Conservation (phyloP, 2,329 filamentous ascomycete species). For the Bipolaris oryzae region DNA sequence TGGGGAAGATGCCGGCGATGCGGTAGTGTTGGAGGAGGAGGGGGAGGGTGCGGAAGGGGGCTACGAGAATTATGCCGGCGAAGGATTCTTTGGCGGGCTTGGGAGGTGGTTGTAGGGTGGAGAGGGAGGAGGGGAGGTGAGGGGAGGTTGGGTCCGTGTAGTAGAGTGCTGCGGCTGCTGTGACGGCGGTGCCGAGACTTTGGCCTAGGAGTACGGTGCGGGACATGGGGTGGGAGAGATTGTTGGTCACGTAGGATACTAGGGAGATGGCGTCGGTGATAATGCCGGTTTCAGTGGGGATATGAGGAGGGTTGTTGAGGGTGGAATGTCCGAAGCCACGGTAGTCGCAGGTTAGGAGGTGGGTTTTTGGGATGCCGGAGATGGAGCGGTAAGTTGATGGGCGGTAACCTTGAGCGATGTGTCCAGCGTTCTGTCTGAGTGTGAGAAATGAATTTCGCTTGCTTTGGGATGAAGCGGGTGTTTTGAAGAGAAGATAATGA, state of each 20-base stretch:
- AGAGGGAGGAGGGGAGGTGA: slow-evolving; percentile 25
- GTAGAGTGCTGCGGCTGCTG: slow-evolving; percentile 73
- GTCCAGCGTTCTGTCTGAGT: slow-evolving; percentile 73
- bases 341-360: slow-evolving; percentile 89
- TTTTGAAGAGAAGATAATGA: no score
- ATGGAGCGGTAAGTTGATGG: slow-evolving; percentile 79
- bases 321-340: slow-evolving; percentile 84
- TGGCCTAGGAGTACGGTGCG: slow-evolving; percentile 85
- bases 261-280: slow-evolving; percentile 78
- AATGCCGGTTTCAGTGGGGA: slow-evolving; percentile 78
- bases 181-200: slow-evolving; percentile 85
- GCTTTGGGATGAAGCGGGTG: no score
- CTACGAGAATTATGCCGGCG: slow-evolving; percentile 78
- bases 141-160: slow-evolving; percentile 57
- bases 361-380: slow-evolving; percentile 70
- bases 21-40: slow-evolving; percentile 77
- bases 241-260: slow-evolving; percentile 72
- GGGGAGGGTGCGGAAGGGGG: slow-evolving; percentile 77
- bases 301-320: slow-evolving; percentile 56
- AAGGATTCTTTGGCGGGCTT: slow-evolving; percentile 53
- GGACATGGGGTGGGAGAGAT: slow-evolving; percentile 67
- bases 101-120: slow-evolving; percentile 29
- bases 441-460: not conserved
- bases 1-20: slow-evolving; percentile 76
- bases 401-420: slow-evolving; percentile 78